Base-by-base conservation (phyloP, 2,329 filamentous ascomycete genomes). In the Ophiostoma triangulosporum region DNA sequence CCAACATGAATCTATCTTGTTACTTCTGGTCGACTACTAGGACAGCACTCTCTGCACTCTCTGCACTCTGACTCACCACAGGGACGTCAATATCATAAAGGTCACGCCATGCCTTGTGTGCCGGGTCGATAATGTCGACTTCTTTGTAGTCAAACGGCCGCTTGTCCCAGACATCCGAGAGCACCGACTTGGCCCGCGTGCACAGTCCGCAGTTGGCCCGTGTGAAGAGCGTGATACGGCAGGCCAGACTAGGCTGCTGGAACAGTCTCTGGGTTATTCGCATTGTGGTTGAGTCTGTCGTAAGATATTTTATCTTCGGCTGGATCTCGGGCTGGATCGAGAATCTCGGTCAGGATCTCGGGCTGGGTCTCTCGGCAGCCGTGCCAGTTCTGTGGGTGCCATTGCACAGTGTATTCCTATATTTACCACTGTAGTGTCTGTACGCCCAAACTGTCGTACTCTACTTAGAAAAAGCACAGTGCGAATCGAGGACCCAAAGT, bases 71-170 rank as follows among this genome's bases (percentile, higher is more conserved):
- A 54, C 75, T 62, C 70, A 90, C 86, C 62, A 90, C 86, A 0
- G 86, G 86, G 7, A 87, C 86, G 60, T 91, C 86, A 64, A 89
- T 87, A 55, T 89, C 86, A 64, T 91, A 91, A 1, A 88, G 63
- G 49, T 82, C 74, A 62, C 78, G 81, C 86, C 86, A 91, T 24
- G 71, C 69, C 57, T 79, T 76, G 15, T 75, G 74, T 26, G 80
- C 76, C 0, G 76, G 72, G 49, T 76, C 74, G 68, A 86, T 79
- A 49, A 90, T 79, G 63, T 89, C 75, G 57, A 87, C 72, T 65
- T 89, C 84, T 7, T 73, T 71, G 65, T 81, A 88, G 17, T 74
- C 74, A 65, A 90, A 88, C 0, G 81, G 82, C 26, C 82, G 71
- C 27, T 69, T 66, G 54, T 85, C 77, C 76, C 79, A 84, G 8